These are phyloP conservation scores for Eucalyptus sp. DNA, from an alignment of 345 rosid species.

Conservation along the genomic window DNA sequence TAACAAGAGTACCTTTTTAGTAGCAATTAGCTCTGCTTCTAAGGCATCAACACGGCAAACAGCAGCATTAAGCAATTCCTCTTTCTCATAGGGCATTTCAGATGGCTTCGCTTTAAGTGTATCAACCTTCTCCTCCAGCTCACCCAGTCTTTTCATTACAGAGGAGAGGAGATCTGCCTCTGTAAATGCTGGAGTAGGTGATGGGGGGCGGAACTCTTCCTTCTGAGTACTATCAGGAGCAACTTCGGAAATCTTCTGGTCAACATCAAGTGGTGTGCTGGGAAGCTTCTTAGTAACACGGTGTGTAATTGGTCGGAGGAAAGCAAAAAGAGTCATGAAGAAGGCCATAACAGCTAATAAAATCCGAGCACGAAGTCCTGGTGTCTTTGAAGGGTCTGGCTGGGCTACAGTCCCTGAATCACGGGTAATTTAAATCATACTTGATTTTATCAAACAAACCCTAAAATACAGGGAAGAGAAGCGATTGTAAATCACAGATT, in stretches of 20 bases:
- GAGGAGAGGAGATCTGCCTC: slow-evolving; percentile 56
- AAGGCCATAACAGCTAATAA: slow-evolving; percentile 38
- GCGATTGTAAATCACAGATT: neutral
- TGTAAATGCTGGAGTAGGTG: slow-evolving; percentile 31
- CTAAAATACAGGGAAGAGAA: neutral
- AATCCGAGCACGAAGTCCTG: slow-evolving; percentile 37
- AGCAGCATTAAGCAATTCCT: slow-evolving; percentile 89
- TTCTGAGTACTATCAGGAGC: slow-evolving; percentile 5
- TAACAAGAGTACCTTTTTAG: slow-evolving; percentile 61
- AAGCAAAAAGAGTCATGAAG: slow-evolving; percentile 43
- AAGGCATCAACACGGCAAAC: slow-evolving; percentile 96
- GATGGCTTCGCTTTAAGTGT: slow-evolving; percentile 81
- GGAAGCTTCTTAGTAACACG: slow-evolving; percentile 42
- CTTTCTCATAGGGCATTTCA: slow-evolving; percentile 98
- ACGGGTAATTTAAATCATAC: neutral
- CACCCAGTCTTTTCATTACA: slow-evolving; percentile 72
- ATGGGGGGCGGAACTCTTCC: slow-evolving; percentile 48
- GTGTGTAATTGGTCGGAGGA: slow-evolving; percentile 34
- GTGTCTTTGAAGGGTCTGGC: slow-evolving; percentile 30
- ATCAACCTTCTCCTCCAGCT: slow-evolving; percentile 82
- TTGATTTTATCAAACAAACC: neutral
- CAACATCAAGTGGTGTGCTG: slow-evolving; percentile 6
- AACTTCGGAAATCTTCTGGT: slow-evolving; percentile 21
- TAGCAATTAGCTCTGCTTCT: slow-evolving; percentile 97
- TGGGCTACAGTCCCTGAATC: slow-evolving; percentile 22